phyloP scores from a whole-genome alignment of 257 asterid genomes.

The Dorcoceras hygrometricum region DNA sequence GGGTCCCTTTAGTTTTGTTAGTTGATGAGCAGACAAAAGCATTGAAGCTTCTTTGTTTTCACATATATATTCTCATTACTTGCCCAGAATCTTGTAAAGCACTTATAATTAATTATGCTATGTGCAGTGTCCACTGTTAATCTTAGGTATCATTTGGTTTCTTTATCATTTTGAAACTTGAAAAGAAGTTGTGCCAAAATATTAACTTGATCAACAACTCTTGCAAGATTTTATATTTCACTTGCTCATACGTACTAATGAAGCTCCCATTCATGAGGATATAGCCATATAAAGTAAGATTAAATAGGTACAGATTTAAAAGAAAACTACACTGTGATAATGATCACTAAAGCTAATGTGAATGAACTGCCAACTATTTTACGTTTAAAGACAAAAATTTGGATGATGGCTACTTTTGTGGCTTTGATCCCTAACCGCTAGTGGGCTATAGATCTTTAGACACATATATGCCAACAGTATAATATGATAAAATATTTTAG shows the following conservation, averaged over 20 bases:
- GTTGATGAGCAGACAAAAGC: constrained; percentile 60
- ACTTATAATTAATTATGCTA: not conserved
- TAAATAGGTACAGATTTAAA: no score
- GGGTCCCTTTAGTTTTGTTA: constrained; percentile 43
- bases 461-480: no score
- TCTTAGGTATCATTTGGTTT: no score
- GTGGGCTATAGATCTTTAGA: no score
- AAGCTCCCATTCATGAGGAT: no score
- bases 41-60: constrained; percentile 34
- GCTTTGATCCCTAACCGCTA: not conserved
- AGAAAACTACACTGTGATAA: no score
- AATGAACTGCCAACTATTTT: not conserved
- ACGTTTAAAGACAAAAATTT: not conserved
- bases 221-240: no score
- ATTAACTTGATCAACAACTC: no score
- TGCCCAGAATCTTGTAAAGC: constrained; percentile 46
- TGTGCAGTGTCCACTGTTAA: constrained; percentile 15
- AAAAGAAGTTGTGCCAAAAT: constrained; percentile 1
- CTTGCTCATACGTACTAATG: no score
- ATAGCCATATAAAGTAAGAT: no score
- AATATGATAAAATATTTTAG: not conserved
- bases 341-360: not conserved
- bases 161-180: no score
- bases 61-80: constrained; percentile 32
- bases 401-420: not conserved